Conservation (phyloP, 2,329 filamentous ascomycete genomes). For the Thielaviopsis ethacetica region DNA sequence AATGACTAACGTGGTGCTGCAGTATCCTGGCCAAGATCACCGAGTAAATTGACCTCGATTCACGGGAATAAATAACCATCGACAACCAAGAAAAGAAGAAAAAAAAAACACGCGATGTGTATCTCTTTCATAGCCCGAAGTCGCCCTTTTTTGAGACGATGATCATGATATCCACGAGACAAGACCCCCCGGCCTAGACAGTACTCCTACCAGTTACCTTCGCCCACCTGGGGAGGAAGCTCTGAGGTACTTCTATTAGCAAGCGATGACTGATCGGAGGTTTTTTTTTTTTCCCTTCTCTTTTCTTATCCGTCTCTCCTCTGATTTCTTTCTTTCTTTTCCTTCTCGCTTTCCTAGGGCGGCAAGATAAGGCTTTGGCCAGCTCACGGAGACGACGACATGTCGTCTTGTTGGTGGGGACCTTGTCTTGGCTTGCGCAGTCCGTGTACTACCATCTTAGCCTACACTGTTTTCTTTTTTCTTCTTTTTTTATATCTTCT, state of each 20-base stretch:
- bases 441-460: slow-evolving; percentile 5
- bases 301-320: slow-evolving; percentile 12
- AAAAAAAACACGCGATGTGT: too few species aligned
- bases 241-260: too few species aligned
- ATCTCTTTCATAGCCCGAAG: too few species aligned
- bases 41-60: slow-evolving; percentile 39
- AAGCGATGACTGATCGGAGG: too few species aligned
- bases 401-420: too few species aligned
- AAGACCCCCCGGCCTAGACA: neutral
- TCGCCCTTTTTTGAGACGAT: neutral
- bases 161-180: slow-evolving; percentile 8
- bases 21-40: slow-evolving; percentile 98
- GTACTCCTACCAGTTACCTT: too few species aligned
- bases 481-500: neutral
- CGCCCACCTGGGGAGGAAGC: too few species aligned
- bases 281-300: slow-evolving; percentile 3
- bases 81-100: too few species aligned
- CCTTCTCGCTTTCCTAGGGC: neutral
- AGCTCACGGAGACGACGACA: too few species aligned
- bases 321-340: slow-evolving; percentile 14
- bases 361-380: too few species aligned
- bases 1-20: slow-evolving; percentile 3
- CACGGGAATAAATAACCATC: too few species aligned
- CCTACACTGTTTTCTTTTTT: neutral
- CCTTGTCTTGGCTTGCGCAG: neutral